phyloP scores from a whole-genome alignment of 2,329 filamentous ascomycete genomes.

The Lachnellula cervina region DNA sequence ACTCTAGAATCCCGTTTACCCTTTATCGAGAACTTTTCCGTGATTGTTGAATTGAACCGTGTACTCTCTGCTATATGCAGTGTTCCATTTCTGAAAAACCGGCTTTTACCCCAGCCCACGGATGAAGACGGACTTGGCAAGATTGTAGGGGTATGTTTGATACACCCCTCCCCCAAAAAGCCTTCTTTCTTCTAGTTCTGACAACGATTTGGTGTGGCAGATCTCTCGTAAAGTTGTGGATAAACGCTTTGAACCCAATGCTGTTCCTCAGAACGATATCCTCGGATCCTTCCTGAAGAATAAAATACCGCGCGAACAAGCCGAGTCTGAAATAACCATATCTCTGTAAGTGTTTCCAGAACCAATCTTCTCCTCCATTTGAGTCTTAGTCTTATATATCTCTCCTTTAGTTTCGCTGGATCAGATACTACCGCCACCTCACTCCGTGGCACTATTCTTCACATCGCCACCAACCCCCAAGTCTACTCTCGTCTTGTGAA shows the following conservation, averaged over 20 bases:
- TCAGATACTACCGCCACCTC: conserved; percentile 54
- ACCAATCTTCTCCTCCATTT: not conserved
- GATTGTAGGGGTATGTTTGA: conserved; percentile 35
- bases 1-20: conserved; percentile 40
- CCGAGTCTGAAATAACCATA: conserved; percentile 8
- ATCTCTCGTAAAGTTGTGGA: conserved; percentile 31
- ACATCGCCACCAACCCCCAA: conserved; percentile 15
- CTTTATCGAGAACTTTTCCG: conserved; percentile 40
- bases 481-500: conserved; percentile 8
- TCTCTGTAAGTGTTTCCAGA: conserved; percentile 23
- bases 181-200: not conserved
- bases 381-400: not conserved
- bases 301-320: conserved; percentile 2
- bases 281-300: conserved; percentile 39
- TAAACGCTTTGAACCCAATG: conserved; percentile 39
- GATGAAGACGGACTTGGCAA: conserved; percentile 36
- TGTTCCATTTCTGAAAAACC: conserved; percentile 32
- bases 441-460: conserved; percentile 32
- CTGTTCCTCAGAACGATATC: conserved; percentile 42
- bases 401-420: conserved; percentile 40
- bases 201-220: not conserved
- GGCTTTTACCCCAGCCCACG: conserved; percentile 37
- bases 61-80: conserved; percentile 26
- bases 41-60: conserved; percentile 38
- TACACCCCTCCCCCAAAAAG: conserved; percentile 28